Conservation (phyloP, 1,284 basidiomycete genomes). For the Boletus semigastroideus region DNA sequence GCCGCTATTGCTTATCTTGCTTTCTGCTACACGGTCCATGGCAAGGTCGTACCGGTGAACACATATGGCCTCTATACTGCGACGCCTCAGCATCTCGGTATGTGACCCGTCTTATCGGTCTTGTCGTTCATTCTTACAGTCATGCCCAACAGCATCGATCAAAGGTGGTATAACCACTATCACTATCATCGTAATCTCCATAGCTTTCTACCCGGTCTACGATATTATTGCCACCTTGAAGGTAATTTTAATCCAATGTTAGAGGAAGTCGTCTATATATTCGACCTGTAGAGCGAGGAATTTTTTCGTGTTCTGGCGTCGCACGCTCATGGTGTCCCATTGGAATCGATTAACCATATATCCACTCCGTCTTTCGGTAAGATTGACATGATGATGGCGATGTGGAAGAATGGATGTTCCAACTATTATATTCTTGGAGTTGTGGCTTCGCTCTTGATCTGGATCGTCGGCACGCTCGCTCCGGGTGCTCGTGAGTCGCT, state of each 20-base stretch:
- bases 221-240: constrained; percentile 20
- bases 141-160: constrained; percentile 16
- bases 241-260: constrained; percentile 3
- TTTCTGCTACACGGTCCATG: constrained; percentile 30
- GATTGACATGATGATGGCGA: constrained; percentile 12
- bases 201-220: constrained; percentile 26
- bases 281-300: constrained; percentile 25
- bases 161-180: constrained; percentile 30
- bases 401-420: constrained; percentile 23
- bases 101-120: not conserved
- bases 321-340: constrained; percentile 19
- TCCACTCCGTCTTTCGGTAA: constrained; percentile 27
- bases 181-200: constrained; percentile 30
- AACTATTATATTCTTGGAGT: constrained; percentile 26
- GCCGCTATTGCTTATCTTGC: constrained; percentile 27
- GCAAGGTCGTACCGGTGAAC: constrained; percentile 24
- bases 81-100: constrained; percentile 22
- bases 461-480: constrained; percentile 21
- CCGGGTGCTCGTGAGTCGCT: constrained; percentile 26
- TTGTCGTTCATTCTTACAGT: not conserved
- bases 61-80: constrained; percentile 19
- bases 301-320: constrained; percentile 27
- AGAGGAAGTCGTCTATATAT: not conserved
- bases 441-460: constrained; percentile 19
- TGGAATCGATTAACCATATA: constrained; percentile 24